Base-by-base conservation (phyloP, 2,329 filamentous ascomycete species). In the Harringtonia aguacate region DNA sequence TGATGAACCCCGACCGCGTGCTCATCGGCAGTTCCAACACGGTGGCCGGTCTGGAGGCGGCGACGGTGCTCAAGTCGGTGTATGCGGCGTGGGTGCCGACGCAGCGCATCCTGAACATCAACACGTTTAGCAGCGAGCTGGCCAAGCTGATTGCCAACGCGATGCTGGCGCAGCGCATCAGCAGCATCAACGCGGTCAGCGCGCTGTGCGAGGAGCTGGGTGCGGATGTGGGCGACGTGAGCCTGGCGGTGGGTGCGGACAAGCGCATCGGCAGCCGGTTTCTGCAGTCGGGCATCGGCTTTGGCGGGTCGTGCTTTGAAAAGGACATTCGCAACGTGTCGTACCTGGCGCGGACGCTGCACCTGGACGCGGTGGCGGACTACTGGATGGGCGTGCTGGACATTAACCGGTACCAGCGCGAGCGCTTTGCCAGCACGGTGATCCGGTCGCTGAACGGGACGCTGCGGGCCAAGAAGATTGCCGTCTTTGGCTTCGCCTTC, bases 121-220 rank as follows among this genome's bases (percentile, higher is more conserved):
- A 40, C 27, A 45, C 43, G 10, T 45, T 45, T 22, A 45, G 43
- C 43, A 45, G 43, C 33, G 43, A 45, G 43, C 18, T 45, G 37
- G 41, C 43, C 12, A 45, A 45, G 33, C 33, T 45, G 22, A 36
- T 45, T 24, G 43, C 43, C 20, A 45, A 45, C 34, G 43, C 43
- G 15, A 45, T 45, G 43, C 37, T 45, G 17, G 43, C 43, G 1
- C 43, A 45, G 38, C 43, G 43, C 17, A 41, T 45, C 43, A 45
- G 43, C 43, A 45, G 43, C 20, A 45, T 45, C 33, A 50, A 45
- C 24, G 43, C 37, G 14, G 43, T 45, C 8, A 45, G 43, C 33
- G 37, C 37, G 17, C 37, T 45, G 13, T 45, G 43, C 24, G 43
- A 45, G 17, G 37, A 45, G 20, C 24, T 45, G 10, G 43, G 38